Base-by-base conservation (phyloP, 768 basidiomycete species). In the Lactarius hatsudake region DNA sequence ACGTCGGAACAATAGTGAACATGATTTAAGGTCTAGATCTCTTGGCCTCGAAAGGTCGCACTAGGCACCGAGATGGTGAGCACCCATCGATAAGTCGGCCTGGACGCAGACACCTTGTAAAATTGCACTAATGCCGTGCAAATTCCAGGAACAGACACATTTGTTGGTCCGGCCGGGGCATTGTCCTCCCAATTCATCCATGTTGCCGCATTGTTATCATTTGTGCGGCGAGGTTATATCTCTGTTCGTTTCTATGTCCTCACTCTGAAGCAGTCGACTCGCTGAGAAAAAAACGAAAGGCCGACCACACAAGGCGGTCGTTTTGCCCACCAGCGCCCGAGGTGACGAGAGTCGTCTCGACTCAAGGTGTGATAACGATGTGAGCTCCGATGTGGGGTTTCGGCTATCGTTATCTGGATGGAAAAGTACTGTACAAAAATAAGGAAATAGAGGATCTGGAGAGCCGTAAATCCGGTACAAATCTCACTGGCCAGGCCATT, bases 401-500 rank as follows among this genome's bases (percentile, higher is more conserved):
- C 57, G 62, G 58, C 60, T 64, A 64, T 30, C 18, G 28, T 57
- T 20, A 34, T 63, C 62, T 56, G 66, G 62, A 26, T n/a, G 53
- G 48, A 64, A 8, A 54, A 48, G 12, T 38, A 38, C 12, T 3
- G 15, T 64, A 67, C 56, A 59, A 60, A 42, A 32, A 34, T 53
- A 23, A 53, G 9, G 40, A 59, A 59, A 53, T 26, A 45, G 12
- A 43, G 62, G 20, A 12, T 55, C 42, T 57, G 20, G 54, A 62
- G 51, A n/a, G 18, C 56, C 43, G n/a, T 30, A 45, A 18, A 64
- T 43, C 43, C 13, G 63, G 34, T 36, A 26, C 30, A 53, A 23
- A 9, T 48, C 10, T 67, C 66, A 70, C 59, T 65, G 71, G 18
- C 83, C 82, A 40, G 91, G 91, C 84, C 88, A 92, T 74, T 92